Conservation (phyloP, 2,329 filamentous ascomycete genomes). For the Trichoderma sp. region DNA sequence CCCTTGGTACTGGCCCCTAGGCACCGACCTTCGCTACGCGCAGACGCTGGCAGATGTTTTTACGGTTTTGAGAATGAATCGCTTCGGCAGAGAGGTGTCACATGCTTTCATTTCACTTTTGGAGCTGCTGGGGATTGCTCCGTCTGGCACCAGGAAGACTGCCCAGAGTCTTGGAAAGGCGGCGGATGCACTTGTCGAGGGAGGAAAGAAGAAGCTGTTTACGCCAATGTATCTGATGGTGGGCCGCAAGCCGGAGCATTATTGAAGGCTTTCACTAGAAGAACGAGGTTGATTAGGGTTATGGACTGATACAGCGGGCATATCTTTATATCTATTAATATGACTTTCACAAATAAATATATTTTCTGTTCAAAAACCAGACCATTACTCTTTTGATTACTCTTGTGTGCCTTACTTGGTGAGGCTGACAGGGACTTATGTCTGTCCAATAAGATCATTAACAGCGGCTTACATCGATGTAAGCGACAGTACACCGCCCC, state of each 20-base stretch:
- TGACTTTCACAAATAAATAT: no score
- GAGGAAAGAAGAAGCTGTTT: slow-evolving; percentile 82
- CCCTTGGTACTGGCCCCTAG: slow-evolving; percentile 91
- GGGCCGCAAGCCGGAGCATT: slow-evolving; percentile 68
- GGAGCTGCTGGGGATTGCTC: slow-evolving; percentile 72
- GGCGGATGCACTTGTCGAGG: slow-evolving; percentile 79
- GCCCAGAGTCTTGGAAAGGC: slow-evolving; percentile 78
- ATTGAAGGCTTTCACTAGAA: background rate
- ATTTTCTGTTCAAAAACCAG: no score
- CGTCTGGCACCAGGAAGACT: slow-evolving; percentile 81
- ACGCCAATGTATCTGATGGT: slow-evolving; percentile 97
- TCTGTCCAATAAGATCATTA: no score
- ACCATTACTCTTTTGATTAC: no score
- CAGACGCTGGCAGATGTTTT: slow-evolving; percentile 72
- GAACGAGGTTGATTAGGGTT: background rate
- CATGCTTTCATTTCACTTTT: slow-evolving; percentile 74
- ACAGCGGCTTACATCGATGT: no score
- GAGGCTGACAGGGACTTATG: no score
- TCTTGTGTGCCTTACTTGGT: no score
- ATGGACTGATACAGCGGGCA: background rate
- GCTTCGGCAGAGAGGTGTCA: slow-evolving; percentile 69
- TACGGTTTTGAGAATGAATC: slow-evolving; percentile 83
- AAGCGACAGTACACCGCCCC: no score
- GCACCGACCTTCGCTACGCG: slow-evolving; percentile 76
- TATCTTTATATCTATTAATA: background rate